Evolutionary conservation across 495 filamentous ascomycete species (phyloP).

Genomic region (Tuber aestivum): DNA sequence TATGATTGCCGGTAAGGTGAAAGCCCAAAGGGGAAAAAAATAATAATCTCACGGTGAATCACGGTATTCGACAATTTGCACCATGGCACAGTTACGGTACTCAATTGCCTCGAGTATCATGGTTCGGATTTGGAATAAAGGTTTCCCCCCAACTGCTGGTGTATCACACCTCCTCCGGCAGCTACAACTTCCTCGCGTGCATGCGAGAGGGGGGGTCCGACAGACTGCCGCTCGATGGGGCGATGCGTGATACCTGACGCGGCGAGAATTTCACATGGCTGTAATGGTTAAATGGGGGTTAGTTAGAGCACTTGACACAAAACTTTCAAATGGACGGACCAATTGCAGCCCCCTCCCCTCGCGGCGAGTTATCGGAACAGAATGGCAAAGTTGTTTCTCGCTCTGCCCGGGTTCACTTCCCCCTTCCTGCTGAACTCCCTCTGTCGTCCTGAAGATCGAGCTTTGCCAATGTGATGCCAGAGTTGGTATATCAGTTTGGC

Average conservation of each 20-base stretch:
- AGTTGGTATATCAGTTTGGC: constrained; percentile 84
- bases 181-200: background rate
- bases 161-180: background rate
- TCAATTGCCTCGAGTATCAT: background rate
- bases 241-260: background rate
- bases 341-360: background rate
- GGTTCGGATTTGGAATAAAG: background rate
- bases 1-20: background rate
- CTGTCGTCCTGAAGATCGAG: constrained; percentile 32
- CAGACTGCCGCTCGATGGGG: background rate
- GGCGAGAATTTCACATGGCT: constrained; percentile 1
- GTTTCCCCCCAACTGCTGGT: background rate
- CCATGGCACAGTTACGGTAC: background rate
- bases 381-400: constrained; percentile 85
- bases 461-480: constrained; percentile 51
- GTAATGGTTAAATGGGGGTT: background rate
- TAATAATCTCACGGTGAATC: background rate
- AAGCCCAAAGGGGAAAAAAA: background rate
- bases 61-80: background rate
- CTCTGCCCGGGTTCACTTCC: constrained; percentile 64
- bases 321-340: background rate
- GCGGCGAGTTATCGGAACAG: constrained; percentile 47
- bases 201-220: background rate
- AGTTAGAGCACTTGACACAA: background rate
- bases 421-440: constrained; percentile 56